These are phyloP conservation scores for Neostapfia colusana DNA, from an alignment of 176 grass and related monocot genomes.

Conservation along the genomic window DNA sequence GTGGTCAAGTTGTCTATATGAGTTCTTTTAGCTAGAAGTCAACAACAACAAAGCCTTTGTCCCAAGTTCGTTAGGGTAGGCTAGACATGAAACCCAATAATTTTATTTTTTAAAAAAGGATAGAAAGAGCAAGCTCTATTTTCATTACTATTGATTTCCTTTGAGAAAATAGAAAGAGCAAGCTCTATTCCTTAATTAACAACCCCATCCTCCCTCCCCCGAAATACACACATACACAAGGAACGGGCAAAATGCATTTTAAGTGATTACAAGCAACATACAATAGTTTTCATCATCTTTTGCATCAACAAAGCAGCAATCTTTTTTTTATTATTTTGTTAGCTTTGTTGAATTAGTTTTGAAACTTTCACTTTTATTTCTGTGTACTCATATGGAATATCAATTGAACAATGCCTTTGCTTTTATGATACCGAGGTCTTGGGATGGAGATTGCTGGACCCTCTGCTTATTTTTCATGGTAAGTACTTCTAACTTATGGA, in stretches of 20 bases:
- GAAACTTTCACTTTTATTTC: slow-evolving; percentile 13
- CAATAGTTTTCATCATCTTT: background rate
- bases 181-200: background rate
- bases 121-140: no score
- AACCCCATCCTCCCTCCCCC: background rate
- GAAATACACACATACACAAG: background rate
- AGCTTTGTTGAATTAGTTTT: background rate
- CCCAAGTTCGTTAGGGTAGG: no score
- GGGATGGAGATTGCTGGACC: slow-evolving; percentile 63
- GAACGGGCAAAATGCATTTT: background rate
- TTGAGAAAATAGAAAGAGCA: background rate
- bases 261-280: slow-evolving; percentile 9
- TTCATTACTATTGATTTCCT: slow-evolving; percentile 10
- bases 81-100: no score
- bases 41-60: no score
- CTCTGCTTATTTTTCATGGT: slow-evolving; percentile 52
- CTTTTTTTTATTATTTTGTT: background rate
- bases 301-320: background rate
- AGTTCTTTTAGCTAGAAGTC: background rate
- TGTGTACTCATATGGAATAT: slow-evolving; percentile 24
- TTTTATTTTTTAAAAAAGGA: no score
- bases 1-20: background rate
- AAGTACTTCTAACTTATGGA: slow-evolving; percentile 38
- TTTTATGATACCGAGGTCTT: slow-evolving; percentile 72
- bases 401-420: slow-evolving; percentile 53